Evolutionary conservation across 2,329 filamentous ascomycete genomes (phyloP), one percentile per base, ranked within the genome.

Genomic region (Trichoderma sp.): DNA sequence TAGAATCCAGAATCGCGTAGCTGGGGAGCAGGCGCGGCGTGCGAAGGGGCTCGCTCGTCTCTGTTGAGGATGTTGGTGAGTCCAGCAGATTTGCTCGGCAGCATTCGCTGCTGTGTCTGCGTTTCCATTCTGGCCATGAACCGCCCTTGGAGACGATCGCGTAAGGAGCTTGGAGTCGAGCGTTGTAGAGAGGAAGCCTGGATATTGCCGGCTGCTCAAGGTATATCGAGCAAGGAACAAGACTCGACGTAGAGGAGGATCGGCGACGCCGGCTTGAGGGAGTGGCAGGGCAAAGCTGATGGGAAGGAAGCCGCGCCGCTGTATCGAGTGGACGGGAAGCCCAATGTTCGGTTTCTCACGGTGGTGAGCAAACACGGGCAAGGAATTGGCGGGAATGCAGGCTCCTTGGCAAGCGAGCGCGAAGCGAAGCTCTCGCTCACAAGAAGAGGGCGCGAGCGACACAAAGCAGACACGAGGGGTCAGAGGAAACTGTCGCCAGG

Each of bases 1-100:
- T 83, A 84, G 73, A 84, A 84, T 34, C 82, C 82, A 61, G 82
- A 84, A 64, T 84, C 82, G 72, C 82, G 80, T 70, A 82, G 76
- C 64, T 81, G 81, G 39, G 77, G 78, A 39, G 76, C 74, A 36
- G 79, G 76, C 61, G 75, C 75, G 71, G 76, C 76, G 34, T 77
- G 74, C 47, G 73, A 72, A 17, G 77, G 74, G 39, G 75, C 74
- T 59, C 75, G 77, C 34, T 82, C 80, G 72, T 80, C 80, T 62
- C 76, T 76, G 74, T 83, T 83, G 34, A 83, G 78, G 55, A 83
- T 82, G 68, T 81, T 82, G 71, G 76, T 79, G 65, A 83, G 76
- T 62, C 81, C 81, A 39, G 80, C 81, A 64, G 79, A 73, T 73
- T 82, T 82, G 71, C 77, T 72, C 71, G 77, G 75, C 55, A 71